Evolutionary conservation across 225 moss, liverwort and hornwort species (phyloP), one percentile per base, ranked within the genome.

Genomic region (Climacium dendroides): DNA sequence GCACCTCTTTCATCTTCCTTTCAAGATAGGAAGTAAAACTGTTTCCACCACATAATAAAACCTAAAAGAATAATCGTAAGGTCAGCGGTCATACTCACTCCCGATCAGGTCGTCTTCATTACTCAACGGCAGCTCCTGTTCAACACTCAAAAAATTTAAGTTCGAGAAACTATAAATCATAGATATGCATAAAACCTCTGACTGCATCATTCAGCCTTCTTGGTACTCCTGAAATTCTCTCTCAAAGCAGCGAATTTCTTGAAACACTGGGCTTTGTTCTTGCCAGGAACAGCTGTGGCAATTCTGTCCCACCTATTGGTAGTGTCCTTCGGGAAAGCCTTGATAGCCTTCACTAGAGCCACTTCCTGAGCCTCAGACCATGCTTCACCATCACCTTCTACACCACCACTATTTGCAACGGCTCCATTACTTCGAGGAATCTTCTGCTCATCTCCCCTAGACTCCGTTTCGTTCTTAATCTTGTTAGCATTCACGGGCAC

Each of bases 261-360:
- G 88, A 94, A 94, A 89, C 97, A 97, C 59, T 98, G 94, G 13
- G 91, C 74, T 91, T 96, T 98, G 72, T 86, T 93, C 91, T 96
- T 98, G 59, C 95, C 93, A 64, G 96, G 97, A 29, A 98, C 98
- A 57, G 97, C 97, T 15, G 95, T 88, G 10, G 97, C 92, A 86
- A 98, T 98, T 83, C 95, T 95, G 82, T 98, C 98, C 97, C 98
- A 98, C 91, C 98, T 95, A 32, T 91, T 96, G 15, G 87, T 74
- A 11, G 92, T 92, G 48, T 97, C 96, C 88, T 97, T 98, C 1
- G 96, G 95, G 41, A 98, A 98, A n/a, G 94, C 94, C 91, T 96
- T 98, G 77, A 95, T 91, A 26, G 98, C 96, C 88, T 97, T 96
- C 52, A 96, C 97, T 57, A 97, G 88, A 45, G 98, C 96, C 53